Percentiles rank a stretch among this genome's conserved stretches.
phyloP scores from a whole-genome alignment of 441 rosid genomes.

The Eugenia klotzschiana region DNA sequence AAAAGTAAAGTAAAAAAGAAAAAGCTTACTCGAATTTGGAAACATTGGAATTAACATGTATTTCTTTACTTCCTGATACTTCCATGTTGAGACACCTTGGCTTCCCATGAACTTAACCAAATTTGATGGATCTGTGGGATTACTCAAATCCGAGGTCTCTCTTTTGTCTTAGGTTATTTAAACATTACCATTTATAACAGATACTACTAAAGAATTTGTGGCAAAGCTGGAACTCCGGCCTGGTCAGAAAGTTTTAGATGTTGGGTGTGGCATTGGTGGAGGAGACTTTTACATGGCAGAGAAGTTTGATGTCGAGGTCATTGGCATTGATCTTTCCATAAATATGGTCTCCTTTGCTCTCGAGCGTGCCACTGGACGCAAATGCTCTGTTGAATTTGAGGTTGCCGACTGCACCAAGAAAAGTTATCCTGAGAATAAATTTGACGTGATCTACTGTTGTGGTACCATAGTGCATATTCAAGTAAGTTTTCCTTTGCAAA shows the following conservation, averaged over 20 bases:
- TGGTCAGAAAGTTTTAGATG: conserved; percentile 90
- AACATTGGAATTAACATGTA: not conserved
- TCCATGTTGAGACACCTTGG: not conserved
- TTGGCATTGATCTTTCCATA: conserved; percentile 86
- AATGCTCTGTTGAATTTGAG: conserved; percentile 80
- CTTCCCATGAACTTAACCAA: not conserved
- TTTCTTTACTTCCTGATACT: not conserved
- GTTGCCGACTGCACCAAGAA: conserved; percentile 91
- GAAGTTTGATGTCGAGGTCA: conserved; percentile 66
- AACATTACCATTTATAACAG: conserved; percentile 20
- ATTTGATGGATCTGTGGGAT: not conserved
- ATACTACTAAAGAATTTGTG: conserved; percentile 91
- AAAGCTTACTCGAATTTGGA: no score
- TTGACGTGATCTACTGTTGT: conserved; percentile 91
- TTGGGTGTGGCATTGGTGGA: conserved; percentile 98
- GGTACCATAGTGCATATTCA: conserved; percentile 89
- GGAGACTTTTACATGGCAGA: conserved; percentile 97
- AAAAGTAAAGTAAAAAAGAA: not conserved
- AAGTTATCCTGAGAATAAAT: conserved; percentile 52
- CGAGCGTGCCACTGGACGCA: conserved; percentile 87
- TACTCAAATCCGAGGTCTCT: not conserved
- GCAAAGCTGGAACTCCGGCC: conserved; percentile 69
- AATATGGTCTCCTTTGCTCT: conserved; percentile 92
- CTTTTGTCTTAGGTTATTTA: not conserved
- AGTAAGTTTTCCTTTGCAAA: conserved; percentile 16